These are phyloP conservation scores for Chytriomyces confervae DNA, from an alignment of 192 early-diverging fungal genomes.

Conservation along the genomic window DNA sequence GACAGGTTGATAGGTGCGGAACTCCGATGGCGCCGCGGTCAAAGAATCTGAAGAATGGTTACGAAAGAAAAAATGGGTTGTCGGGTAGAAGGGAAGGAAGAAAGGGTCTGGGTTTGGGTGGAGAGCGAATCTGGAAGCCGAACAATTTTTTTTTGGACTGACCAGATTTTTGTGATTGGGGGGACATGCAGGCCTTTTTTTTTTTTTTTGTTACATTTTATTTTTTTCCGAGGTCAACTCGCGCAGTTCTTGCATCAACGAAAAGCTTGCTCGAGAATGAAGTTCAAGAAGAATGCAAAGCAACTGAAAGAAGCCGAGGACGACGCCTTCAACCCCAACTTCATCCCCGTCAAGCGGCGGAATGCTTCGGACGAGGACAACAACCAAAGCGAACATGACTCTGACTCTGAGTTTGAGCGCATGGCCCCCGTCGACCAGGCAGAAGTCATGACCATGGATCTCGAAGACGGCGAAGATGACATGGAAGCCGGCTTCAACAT, in stretches of 20 bases:
- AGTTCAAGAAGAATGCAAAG: slow-evolving; percentile 13
- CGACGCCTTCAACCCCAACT: slow-evolving; percentile 29
- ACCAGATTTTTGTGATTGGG: too few relatives aligned
- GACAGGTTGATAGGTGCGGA: too few relatives aligned
- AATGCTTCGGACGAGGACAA: not conserved
- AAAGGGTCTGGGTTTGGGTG: not conserved
- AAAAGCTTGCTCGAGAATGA: slow-evolving; percentile 5
- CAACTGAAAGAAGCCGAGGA: slow-evolving; percentile 8
- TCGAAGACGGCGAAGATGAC: slow-evolving; percentile 20
- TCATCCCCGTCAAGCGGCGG: slow-evolving; percentile 25
- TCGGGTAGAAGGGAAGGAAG: not conserved
- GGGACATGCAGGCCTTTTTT: too few relatives aligned
- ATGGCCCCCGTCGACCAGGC: slow-evolving; percentile 13
- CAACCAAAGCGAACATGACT: not conserved
- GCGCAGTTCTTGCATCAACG: too few relatives aligned
- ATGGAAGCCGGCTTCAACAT: slow-evolving; percentile 47
- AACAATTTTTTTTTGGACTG: too few relatives aligned
- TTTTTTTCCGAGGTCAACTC: too few relatives aligned
- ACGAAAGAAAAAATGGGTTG: not conserved
- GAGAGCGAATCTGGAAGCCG: too few relatives aligned
- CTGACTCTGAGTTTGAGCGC: slow-evolving; percentile 1
- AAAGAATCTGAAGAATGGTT: too few relatives aligned
- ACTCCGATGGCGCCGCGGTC: too few relatives aligned
- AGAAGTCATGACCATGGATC: slow-evolving; percentile 23
- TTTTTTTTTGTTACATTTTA: too few relatives aligned